phyloP scores from a whole-genome alignment of 2,329 filamentous ascomycete genomes.

The Pyricularia sp. region DNA sequence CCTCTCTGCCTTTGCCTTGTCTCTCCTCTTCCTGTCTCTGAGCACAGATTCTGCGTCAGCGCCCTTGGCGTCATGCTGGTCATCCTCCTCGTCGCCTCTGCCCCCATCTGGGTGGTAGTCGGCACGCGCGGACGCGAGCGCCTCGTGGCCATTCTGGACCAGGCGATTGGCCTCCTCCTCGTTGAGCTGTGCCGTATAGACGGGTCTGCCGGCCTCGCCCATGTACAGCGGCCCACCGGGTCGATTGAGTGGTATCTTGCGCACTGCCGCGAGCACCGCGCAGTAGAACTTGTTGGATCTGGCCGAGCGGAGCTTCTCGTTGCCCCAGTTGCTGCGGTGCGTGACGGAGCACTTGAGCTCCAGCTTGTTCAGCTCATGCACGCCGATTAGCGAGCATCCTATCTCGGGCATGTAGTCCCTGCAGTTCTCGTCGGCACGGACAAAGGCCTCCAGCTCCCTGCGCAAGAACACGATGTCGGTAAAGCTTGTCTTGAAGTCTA shows the following conservation, averaged over 20 bases:
- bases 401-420: slow-evolving; percentile 57
- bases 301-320: slow-evolving; percentile 59
- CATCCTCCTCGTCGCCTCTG: not conserved
- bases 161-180: not conserved
- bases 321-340: slow-evolving; percentile 69
- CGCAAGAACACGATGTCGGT: slow-evolving; percentile 59
- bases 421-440: slow-evolving; percentile 48
- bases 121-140: not conserved
- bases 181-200: slow-evolving; percentile 2
- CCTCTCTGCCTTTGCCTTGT: not conserved
- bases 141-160: not conserved
- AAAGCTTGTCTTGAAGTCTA: slow-evolving; percentile 61
- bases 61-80: not conserved
- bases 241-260: slow-evolving; percentile 49
- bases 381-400: slow-evolving; percentile 51
- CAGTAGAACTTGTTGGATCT: slow-evolving; percentile 68
- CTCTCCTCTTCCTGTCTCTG: not conserved
- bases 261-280: slow-evolving; percentile 57
- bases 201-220: slow-evolving; percentile 2
- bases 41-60: not conserved
- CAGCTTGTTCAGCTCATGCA: slow-evolving; percentile 27
- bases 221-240: slow-evolving; percentile 1
- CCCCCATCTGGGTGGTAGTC: not conserved
- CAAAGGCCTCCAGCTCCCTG: slow-evolving; percentile 53
- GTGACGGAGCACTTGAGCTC: slow-evolving; percentile 46